Base-by-base conservation (phyloP, 2,329 filamentous ascomycete genomes). In the Chalaropsis ovoidea region DNA sequence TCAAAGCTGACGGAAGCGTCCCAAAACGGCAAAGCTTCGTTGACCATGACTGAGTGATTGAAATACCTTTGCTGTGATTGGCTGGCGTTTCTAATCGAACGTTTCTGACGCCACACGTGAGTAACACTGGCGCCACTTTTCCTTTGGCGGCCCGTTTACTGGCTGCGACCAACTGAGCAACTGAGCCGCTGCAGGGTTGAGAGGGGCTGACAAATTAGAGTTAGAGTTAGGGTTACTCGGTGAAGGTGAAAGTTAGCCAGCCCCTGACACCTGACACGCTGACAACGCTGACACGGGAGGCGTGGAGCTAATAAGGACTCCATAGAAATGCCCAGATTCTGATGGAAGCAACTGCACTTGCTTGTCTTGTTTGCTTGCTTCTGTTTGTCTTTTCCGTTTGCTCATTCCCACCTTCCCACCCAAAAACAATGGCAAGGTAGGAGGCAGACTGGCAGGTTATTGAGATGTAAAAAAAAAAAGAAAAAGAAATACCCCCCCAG, bases 1-100 rank as follows among this genome's bases (percentile, higher is more conserved):
- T 31, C 27, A 27, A 54, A 54, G 39, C 62, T 62, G 56, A 62
- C 60, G 31, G 47, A 35, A 65, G 61, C 62, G 22, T 47, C 63
- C 60, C 54, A 63, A 65, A 65, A 58, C 42, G 60, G 66, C 39
- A 67, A 65, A 41, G 15, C 22, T 47, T 22, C 13, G 27, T 61
- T 66, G 58, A 24, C 47, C 42, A 62, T 67, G 66, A 47, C 54
- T 67, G 63, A 62, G 58, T 65, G 54, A 64, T 67, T 63, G 58
- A 67, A 67, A 67, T 67, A 67, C 66, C 39, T 63, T 35, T n/a
- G 11, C 24, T 67, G 17, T 67, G 66, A 67, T 67, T 67, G 66
- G 66, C 24, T 41, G 49, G 27, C 63, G 63, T 24, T 64, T 41
- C 22, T 45, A 15, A 49, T 64, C 61, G 27, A 62, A 49, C 62